These are phyloP conservation scores for Solanum sparsipilum DNA, from an alignment of 257 asterid species.

Conservation along the genomic window DNA sequence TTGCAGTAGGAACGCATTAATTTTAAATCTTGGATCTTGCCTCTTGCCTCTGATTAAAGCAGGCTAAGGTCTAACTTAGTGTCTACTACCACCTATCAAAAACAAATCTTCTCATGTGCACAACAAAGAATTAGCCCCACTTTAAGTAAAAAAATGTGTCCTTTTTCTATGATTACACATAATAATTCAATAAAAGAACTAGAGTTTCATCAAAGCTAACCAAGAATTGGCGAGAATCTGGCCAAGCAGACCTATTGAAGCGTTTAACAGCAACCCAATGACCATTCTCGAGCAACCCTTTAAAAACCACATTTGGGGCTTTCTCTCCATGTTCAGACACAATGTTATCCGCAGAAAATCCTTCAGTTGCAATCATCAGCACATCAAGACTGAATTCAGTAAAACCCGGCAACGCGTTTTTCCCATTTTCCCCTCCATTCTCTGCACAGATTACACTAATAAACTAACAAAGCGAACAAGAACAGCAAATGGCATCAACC, in stretches of 20 bases:
- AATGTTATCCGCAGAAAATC: slow-evolving; percentile 26
- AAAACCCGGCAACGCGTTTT: slow-evolving; percentile 18
- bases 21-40: not conserved
- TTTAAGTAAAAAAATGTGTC: not conserved
- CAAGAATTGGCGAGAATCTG: slow-evolving; percentile 40
- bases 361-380: slow-evolving; percentile 26
- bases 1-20: not conserved
- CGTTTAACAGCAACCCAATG: slow-evolving; percentile 36
- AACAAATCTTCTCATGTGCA: not conserved
- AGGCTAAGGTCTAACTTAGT: not conserved
- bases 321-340: slow-evolving; percentile 49
- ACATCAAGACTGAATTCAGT: slow-evolving; percentile 28
- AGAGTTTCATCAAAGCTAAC: not conserved
- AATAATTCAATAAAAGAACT: not conserved
- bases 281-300: slow-evolving; percentile 21
- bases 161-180: not conserved
- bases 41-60: not conserved
- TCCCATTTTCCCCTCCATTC: slow-evolving; percentile 26
- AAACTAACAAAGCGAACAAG: not conserved
- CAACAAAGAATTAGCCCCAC: not conserved
- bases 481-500: not conserved
- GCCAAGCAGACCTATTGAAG: slow-evolving; percentile 37
- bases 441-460: slow-evolving; percentile 5
- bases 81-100: not conserved
- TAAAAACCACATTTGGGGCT: slow-evolving; percentile 44